Evolutionary conservation across 2,329 filamentous ascomycete genomes (phyloP), one percentile per base, ranked within the genome.

Genomic region (Neopestalotiopsis clavispora): DNA sequence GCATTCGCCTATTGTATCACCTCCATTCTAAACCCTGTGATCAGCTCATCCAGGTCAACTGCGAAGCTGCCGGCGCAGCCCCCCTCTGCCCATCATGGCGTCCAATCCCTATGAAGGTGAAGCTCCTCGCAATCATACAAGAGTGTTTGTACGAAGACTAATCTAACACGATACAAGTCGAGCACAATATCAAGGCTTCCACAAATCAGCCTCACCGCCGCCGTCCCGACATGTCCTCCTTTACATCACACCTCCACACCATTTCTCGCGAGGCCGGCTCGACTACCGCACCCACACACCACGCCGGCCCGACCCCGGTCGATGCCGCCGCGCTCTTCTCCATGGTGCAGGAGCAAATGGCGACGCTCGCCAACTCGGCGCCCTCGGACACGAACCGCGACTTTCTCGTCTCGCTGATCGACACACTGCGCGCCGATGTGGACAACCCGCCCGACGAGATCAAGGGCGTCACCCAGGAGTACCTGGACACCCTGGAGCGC

Each of bases 341-440:
- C 60, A 85, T 91, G 20, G 78, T 91, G 49, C 87, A 86, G 78
- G 87, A 87, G 81, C 89, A 88, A 79, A 83, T 88, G 76, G 83
- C 83, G 73, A 85, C 82, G 62, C 84, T 86, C 69, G 84, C 82
- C 70, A 78, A 75, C 58, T 85, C 82, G 65, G 81, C 86, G n/a
- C 87, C 86, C 32, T 83, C 80, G 23, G 73, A 75, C 34, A 81
- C 78, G 70, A 88, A 88, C 79, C 82, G 80, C 67, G 73, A 75
- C 10, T 84, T 90, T 71, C 85, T 91, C 56, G 77, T 82, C 68
- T 74, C 79, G 30, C 83, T 91, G 56, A 83, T 88, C 71, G 68
- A 74, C 9, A 72, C 77, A 56, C 80, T 91, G 32, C 84, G 88
- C 71, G 73, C 74, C 23, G 83, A 87, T 77, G 86, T 90, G 65